These are phyloP conservation scores for Fusarium euwallaceae DNA, from an alignment of 2,329 filamentous ascomycete species.

Conservation along the genomic window DNA sequence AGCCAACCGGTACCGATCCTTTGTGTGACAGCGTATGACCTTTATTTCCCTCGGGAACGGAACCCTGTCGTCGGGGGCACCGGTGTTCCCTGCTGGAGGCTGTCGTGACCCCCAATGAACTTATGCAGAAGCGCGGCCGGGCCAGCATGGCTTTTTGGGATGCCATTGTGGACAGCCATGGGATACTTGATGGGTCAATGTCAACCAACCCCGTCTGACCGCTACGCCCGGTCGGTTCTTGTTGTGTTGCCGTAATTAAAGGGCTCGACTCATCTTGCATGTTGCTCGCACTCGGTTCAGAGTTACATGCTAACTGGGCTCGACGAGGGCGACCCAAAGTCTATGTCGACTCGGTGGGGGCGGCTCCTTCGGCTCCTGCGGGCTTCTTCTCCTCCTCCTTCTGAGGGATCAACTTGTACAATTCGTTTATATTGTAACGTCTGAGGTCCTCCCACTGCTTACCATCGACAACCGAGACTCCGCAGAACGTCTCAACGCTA, in stretches of 20 bases:
- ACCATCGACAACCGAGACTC: slow-evolving; percentile 82
- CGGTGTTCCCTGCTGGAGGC: slow-evolving; percentile 10
- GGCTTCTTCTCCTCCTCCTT: slow-evolving; percentile 37
- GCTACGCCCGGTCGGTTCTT: slow-evolving; percentile 9
- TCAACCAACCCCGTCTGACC: not conserved
- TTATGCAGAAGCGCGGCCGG: slow-evolving; percentile 9
- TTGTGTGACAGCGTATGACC: slow-evolving; percentile 16
- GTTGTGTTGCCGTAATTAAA: slow-evolving; percentile 16
- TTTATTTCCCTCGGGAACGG: slow-evolving; percentile 16
- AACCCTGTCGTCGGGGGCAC: slow-evolving; percentile 24
- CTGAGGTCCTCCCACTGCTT: slow-evolving; percentile 79
- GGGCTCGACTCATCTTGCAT: slow-evolving; percentile 17
- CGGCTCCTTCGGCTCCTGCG: slow-evolving; percentile 27
- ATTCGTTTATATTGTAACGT: slow-evolving; percentile 82
- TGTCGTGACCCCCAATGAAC: slow-evolving; percentile 18
- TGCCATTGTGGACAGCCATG: slow-evolving; percentile 6
- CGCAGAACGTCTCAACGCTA: slow-evolving; percentile 74
- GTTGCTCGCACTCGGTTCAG: slow-evolving; percentile 7
- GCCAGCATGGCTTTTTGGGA: slow-evolving; percentile 2
- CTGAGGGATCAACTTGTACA: slow-evolving; percentile 64
- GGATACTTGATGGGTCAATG: not conserved
- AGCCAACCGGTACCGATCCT: slow-evolving; percentile 10
- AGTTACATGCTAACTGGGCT: slow-evolving; percentile 21
- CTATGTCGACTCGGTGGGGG: slow-evolving; percentile 32
- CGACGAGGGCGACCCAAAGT: slow-evolving; percentile 19